These are phyloP conservation scores for Persicaria tinctoria DNA, from an alignment of 148 eudicot species.

Conservation along the genomic window DNA sequence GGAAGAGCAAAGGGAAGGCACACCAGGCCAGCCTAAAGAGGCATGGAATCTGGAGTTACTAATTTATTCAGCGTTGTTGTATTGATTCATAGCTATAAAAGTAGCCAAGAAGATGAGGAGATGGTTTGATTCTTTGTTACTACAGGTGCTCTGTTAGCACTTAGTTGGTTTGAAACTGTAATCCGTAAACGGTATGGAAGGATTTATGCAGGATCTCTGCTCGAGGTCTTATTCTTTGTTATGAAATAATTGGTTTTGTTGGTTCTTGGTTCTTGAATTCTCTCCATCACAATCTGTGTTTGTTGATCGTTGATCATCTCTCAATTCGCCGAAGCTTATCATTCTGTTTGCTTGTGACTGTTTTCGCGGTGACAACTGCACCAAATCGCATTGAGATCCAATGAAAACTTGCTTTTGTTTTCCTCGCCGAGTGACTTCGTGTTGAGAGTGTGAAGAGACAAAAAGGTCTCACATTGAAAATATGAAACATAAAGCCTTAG, in stretches of 20 bases:
- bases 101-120: neutral
- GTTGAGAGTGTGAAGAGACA: too few relatives aligned
- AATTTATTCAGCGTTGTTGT: conserved; percentile 17
- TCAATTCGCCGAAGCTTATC: too few relatives aligned
- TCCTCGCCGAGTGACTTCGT: too few relatives aligned
- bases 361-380: too few relatives aligned
- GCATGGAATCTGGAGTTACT: neutral
- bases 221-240: conserved; percentile 68
- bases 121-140: conserved; percentile 22
- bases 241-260: conserved; percentile 6
- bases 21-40: conserved; percentile 48
- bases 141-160: conserved; percentile 36
- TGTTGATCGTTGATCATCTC: too few relatives aligned
- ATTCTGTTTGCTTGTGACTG: too few relatives aligned
- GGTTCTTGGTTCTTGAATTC: neutral
- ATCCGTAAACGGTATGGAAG: neutral
- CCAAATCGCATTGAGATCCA: too few relatives aligned
- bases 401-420: too few relatives aligned
- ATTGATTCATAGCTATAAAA: conserved; percentile 15
- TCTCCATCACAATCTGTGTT: too few relatives aligned
- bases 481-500: too few relatives aligned
- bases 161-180: conserved; percentile 17
- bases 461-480: too few relatives aligned
- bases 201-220: conserved; percentile 40
- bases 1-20: conserved; percentile 74